Conservation (phyloP, 495 filamentous ascomycete genomes). For the Hypoxylon rickii region DNA sequence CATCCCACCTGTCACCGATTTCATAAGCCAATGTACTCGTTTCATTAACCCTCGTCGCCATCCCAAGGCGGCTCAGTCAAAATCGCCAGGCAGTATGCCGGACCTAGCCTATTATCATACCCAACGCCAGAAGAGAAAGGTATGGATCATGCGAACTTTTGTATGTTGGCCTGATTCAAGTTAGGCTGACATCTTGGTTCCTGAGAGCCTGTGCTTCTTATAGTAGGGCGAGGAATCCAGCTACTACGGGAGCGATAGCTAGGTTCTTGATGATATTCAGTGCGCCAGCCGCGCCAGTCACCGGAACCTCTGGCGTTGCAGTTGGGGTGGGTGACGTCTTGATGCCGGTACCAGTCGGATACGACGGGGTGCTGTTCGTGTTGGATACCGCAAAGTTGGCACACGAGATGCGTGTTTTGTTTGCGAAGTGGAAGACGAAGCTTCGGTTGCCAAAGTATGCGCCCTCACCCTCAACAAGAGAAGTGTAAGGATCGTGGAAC, state of each 20-base stretch:
- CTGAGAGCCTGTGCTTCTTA: too few species aligned
- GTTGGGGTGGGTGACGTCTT: slow-evolving; percentile 11
- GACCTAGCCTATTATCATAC: too few species aligned
- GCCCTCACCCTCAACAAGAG: slow-evolving; percentile 57
- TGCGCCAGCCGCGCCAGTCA: slow-evolving; percentile 4
- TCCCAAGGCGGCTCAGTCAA: too few species aligned
- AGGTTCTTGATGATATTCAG: slow-evolving; percentile 21
- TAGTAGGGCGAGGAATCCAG: slow-evolving; percentile 27
- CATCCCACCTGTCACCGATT: too few species aligned
- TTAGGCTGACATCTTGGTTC: too few species aligned
- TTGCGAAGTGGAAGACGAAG: slow-evolving; percentile 74
- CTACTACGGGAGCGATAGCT: slow-evolving; percentile 27
- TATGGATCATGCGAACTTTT: too few species aligned
- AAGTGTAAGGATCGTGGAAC: slow-evolving; percentile 72
- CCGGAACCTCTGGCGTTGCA: slow-evolving; percentile 4
- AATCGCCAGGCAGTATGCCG: too few species aligned
- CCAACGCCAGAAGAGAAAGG: too few species aligned
- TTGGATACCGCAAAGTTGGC: slow-evolving; percentile 62
- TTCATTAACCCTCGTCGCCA: too few species aligned
- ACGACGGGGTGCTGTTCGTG: slow-evolving; percentile 13
- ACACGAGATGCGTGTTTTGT: slow-evolving; percentile 73
- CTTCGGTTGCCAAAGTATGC: slow-evolving; percentile 82
- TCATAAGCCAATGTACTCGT: too few species aligned
- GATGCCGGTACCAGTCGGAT: slow-evolving; percentile 19
- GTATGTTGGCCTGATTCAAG: too few species aligned